These are phyloP conservation scores for Dactylis glomerata DNA, from an alignment of 176 grass and related monocot genomes.

Conservation along the genomic window DNA sequence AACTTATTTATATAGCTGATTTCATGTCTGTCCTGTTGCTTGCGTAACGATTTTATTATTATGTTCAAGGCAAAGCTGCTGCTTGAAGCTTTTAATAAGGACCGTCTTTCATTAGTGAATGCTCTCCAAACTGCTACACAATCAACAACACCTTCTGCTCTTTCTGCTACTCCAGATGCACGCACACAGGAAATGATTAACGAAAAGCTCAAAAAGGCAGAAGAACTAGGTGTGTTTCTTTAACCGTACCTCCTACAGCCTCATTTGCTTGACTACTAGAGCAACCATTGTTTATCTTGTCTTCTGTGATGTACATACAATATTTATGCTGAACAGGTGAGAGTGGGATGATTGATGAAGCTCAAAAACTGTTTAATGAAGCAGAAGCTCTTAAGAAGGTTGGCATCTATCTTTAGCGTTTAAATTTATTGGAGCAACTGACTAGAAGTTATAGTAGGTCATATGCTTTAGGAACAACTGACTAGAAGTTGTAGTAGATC, in stretches of 20 bases:
- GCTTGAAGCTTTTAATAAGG: constrained; percentile 88
- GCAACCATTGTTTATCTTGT: neutral
- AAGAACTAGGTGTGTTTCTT: constrained; percentile 77
- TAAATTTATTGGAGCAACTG: constrained; percentile 14
- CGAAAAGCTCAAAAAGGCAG: constrained; percentile 90
- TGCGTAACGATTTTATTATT: constrained; percentile 10
- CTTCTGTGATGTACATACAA: neutral
- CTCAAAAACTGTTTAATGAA: constrained; percentile 90
- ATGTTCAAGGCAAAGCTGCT: constrained; percentile 49
- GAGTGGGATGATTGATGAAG: constrained; percentile 87
- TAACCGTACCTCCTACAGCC: neutral
- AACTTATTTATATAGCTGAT: constrained; percentile 25
- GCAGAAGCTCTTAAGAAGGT: constrained; percentile 98
- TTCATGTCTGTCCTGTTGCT: neutral
- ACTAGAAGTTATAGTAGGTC: constrained; percentile 8
- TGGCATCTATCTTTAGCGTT: constrained; percentile 21
- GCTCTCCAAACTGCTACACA: constrained; percentile 52
- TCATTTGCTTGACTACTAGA: constrained; percentile 19
- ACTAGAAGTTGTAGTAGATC: constrained; percentile 13
- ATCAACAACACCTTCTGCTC: constrained; percentile 25
- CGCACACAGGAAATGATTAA: constrained; percentile 92
- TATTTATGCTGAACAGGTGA: constrained; percentile 61
- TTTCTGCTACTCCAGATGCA: constrained; percentile 55
- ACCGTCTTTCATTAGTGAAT: constrained; percentile 68
- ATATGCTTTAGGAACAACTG: constrained; percentile 6